phyloP scores from a whole-genome alignment of 805 yeast species.

The Suhomyces sp. region DNA sequence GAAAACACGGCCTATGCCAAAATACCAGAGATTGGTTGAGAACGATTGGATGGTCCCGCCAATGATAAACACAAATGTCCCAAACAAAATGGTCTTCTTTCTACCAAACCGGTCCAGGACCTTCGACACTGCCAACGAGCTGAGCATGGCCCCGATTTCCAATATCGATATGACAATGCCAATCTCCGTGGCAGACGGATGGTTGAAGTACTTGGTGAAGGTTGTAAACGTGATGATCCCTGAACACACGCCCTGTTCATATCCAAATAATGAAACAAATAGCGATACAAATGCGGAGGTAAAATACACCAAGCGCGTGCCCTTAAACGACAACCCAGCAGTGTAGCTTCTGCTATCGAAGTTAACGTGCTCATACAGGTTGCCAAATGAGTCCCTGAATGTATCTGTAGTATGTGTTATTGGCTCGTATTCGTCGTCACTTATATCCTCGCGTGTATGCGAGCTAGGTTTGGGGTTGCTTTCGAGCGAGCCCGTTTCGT shows the following conservation, averaged over 20 bases:
- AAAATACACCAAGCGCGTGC: slow-evolving; percentile 39
- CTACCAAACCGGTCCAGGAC: slow-evolving; percentile 79
- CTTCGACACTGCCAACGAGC: slow-evolving; percentile 75
- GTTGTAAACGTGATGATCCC: slow-evolving; percentile 76
- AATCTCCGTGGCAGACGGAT: slow-evolving; percentile 70
- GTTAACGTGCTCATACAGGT: slow-evolving; percentile 33
- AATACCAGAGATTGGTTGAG: slow-evolving; percentile 49
- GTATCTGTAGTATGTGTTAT: neutral
- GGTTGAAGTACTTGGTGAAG: slow-evolving; percentile 64
- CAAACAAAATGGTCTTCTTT: slow-evolving; percentile 72
- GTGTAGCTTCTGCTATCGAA: slow-evolving; percentile 36
- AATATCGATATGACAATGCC: slow-evolving; percentile 88
- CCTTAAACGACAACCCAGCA: slow-evolving; percentile 31
- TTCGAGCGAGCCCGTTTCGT: neutral
- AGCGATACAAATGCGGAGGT: slow-evolving; percentile 45
- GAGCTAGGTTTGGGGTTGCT: slow-evolving; percentile 1
- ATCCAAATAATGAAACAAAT: slow-evolving; percentile 40
- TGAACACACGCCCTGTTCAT: slow-evolving; percentile 78
- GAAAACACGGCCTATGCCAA: slow-evolving; percentile 73
- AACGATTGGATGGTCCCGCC: slow-evolving; percentile 77
- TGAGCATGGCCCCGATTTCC: slow-evolving; percentile 82
- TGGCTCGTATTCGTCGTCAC: slow-evolving; percentile 1
- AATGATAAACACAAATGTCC: slow-evolving; percentile 70
- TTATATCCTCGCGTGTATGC: neutral
- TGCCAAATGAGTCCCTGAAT: slow-evolving; percentile 30